phyloP scores from a whole-genome alignment of 306 rosid species.

The Psophocarpus tetragonolobus region DNA sequence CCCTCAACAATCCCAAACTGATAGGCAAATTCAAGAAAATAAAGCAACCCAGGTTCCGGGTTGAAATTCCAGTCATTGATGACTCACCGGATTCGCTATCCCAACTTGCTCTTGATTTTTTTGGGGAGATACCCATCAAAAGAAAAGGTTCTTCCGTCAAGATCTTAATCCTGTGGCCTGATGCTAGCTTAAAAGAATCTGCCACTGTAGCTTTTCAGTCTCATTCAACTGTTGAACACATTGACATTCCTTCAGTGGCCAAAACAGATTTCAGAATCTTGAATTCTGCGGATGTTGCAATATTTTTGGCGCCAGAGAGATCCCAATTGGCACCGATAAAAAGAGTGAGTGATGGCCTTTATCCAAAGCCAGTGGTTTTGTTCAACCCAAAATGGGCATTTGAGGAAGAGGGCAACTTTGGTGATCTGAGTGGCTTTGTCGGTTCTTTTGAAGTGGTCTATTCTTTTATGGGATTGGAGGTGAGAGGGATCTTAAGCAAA shows the following conservation, averaged over 20 bases:
- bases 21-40: constrained; percentile 64
- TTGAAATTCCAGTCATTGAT: constrained; percentile 77
- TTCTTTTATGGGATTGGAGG: constrained; percentile 89
- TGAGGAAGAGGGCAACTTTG: constrained; percentile 73
- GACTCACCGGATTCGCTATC: constrained; percentile 71
- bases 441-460: constrained; percentile 85
- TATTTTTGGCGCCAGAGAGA: constrained; percentile 66
- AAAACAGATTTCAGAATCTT: constrained; percentile 40
- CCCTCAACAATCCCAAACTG: constrained; percentile 76
- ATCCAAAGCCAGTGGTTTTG: constrained; percentile 80
- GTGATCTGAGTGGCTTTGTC: constrained; percentile 60
- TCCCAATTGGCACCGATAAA: constrained; percentile 53
- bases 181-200: constrained; percentile 43
- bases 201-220: constrained; percentile 54
- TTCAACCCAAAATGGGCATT: constrained; percentile 82
- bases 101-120: constrained; percentile 64
- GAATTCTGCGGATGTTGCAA: constrained; percentile 62
- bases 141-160: constrained; percentile 65
- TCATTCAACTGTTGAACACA: constrained; percentile 50
- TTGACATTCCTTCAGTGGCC: constrained; percentile 51
- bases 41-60: constrained; percentile 70
- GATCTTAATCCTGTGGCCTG: constrained; percentile 62
- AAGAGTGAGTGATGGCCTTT: constrained; percentile 48
- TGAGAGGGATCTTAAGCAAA: constrained; percentile 69
- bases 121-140: constrained; percentile 60